Conservation (phyloP, 371 early-diverging fungal genomes). For the Rhizopus delemar region DNA sequence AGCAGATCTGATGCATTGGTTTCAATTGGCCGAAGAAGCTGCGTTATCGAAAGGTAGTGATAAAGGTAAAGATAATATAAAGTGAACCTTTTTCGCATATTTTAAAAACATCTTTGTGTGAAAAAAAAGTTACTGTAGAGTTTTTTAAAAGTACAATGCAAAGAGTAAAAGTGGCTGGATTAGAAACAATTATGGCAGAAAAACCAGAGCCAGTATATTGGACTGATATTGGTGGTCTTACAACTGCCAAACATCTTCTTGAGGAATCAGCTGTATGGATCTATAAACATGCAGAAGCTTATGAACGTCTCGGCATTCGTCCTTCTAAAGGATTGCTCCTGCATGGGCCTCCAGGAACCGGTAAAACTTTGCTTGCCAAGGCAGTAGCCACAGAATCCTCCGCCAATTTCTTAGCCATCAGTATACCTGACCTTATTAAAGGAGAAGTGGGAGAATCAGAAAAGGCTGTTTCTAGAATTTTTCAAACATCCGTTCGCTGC, state of each 20-base stretch:
- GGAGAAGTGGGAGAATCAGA: slow-evolving; percentile 95
- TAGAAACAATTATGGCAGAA: slow-evolving; percentile 43
- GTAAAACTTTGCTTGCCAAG: slow-evolving; percentile 86
- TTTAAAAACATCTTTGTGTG: slow-evolving; percentile 5
- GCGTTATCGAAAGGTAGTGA: slow-evolving; percentile 14
- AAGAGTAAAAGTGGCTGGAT: slow-evolving; percentile 38
- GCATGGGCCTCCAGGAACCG: slow-evolving; percentile 93
- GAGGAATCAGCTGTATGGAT: slow-evolving; percentile 94
- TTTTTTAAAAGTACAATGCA: slow-evolving; percentile 38
- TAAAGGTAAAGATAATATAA: slow-evolving; percentile 16
- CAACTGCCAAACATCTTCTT: slow-evolving; percentile 79
- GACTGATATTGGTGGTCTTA: slow-evolving; percentile 95
- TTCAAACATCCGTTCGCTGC: slow-evolving; percentile 86
- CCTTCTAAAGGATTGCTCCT: slow-evolving; percentile 76
- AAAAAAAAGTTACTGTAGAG: slow-evolving; percentile 11
- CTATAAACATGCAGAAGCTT: slow-evolving; percentile 65
- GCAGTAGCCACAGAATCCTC: slow-evolving; percentile 91
- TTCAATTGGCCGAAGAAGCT: slow-evolving; percentile 40
- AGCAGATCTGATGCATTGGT: slow-evolving; percentile 60
- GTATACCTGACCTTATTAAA: slow-evolving; percentile 93
- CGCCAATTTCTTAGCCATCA: slow-evolving; percentile 92
- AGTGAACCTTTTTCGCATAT: background rate
- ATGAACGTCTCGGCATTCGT: slow-evolving; percentile 61
- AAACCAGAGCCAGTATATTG: slow-evolving; percentile 67
- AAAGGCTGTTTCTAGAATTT: slow-evolving; percentile 86